Evolutionary conservation across 2,329 filamentous ascomycete genomes (phyloP), one percentile per base, ranked within the genome.

Genomic region (Aureobasidium pullulans): DNA sequence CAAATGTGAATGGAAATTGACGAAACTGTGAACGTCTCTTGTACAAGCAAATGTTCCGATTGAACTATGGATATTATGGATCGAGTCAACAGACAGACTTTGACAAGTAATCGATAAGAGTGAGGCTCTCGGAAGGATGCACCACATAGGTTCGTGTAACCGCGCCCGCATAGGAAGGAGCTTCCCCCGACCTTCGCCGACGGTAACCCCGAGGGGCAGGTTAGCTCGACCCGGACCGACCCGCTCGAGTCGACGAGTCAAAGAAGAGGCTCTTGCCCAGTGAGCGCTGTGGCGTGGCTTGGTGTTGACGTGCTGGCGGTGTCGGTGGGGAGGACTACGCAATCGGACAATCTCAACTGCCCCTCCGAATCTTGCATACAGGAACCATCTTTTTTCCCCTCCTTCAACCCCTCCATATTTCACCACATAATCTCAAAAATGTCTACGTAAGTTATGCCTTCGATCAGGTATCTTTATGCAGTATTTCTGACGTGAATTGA

Each of bases 81-180:
- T 42, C 16, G 39, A 42, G 39, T 54, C 50, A 53, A 29, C 49
- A 49, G 47, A 50, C 50, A 54, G 39, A 54, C 13, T 42, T 54
- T 43, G 50, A 52, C 48, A 52, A 40, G 36, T 40, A 42, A 53
- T 43, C 50, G 50, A 54, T 54, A 54, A 54, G 50, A 54, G n/a
- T 54, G 50, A 54, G 50, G 39, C 50, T 54, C 50, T 54, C 31
- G 37, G 49, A 34, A 19, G 36, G 48, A 40, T 39, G 36, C 36
- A 50, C 19, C 48, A 52, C 48, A 52, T 52, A 28, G 8, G 23
- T 34, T 54, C 50, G 39, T 42, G 50, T 54, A 36, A 54, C 36
- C 48, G 39, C 50, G 50, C 50, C 50, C 50, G 16, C 50, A 54
- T 43, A 54, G 50, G 50, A 54, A 54, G 50, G 50, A 54, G 50